Evolutionary conservation across 257 asterid species (phyloP).

Genomic region (Nicotiana tomentosiformis): DNA sequence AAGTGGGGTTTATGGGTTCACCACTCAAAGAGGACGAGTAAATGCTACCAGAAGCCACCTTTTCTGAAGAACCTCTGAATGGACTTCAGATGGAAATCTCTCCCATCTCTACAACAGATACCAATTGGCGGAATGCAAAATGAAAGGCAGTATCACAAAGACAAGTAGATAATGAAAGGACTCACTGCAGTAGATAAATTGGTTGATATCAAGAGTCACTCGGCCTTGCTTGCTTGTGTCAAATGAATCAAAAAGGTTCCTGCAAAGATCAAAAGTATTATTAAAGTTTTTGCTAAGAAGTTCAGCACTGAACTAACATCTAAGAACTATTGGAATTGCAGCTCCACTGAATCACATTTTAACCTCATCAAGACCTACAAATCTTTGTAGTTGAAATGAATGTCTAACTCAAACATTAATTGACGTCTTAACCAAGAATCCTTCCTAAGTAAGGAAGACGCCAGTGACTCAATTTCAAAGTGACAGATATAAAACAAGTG

Average conservation of each 20-base stretch:
- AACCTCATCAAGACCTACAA: neutral
- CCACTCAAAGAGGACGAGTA: neutral
- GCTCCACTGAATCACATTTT: neutral
- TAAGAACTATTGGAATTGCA: neutral
- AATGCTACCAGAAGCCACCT: neutral
- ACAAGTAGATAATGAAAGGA: slow-evolving; percentile 1
- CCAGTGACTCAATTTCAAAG: neutral
- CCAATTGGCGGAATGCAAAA: neutral
- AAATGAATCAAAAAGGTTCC: slow-evolving; percentile 74
- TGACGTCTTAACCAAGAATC: neutral
- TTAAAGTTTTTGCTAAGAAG: neutral
- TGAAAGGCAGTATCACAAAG: neutral
- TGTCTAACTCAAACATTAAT: neutral
- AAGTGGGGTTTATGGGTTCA: neutral
- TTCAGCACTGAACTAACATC: neutral
- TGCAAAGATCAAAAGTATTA: slow-evolving; percentile 12
- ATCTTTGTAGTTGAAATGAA: neutral
- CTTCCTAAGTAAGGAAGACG: neutral
- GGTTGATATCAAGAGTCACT: slow-evolving; percentile 79
- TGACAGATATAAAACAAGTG: neutral
- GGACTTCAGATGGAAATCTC: neutral
- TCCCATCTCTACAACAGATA: neutral
- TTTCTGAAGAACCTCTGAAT: neutral
- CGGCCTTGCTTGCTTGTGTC: slow-evolving; percentile 78
- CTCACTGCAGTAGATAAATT: slow-evolving; percentile 80